phyloP scores from a whole-genome alignment of 441 rosid species.

The Populus trichocarpa region DNA sequence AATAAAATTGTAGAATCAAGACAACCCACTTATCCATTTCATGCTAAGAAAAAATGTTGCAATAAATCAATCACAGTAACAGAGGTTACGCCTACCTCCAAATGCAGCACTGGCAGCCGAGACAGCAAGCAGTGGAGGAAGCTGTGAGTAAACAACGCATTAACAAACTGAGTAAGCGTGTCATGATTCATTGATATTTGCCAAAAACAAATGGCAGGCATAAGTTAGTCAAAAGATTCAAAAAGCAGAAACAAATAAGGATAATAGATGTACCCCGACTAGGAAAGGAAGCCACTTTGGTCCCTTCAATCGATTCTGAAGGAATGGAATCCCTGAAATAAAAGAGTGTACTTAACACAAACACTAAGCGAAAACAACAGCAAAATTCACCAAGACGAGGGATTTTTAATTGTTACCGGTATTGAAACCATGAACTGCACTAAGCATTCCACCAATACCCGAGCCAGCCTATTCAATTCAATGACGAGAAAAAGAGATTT shows the following conservation, averaged over 20 bases:
- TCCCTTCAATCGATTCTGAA: conserved; percentile 67
- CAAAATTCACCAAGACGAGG: neutral
- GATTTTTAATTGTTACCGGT: conserved; percentile 43
- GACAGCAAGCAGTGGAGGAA: conserved; percentile 65
- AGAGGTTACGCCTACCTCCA: conserved; percentile 56
- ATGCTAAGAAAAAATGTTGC: neutral
- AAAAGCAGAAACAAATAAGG: conserved; percentile 1
- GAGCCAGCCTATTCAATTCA: conserved; percentile 62
- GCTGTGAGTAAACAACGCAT: conserved; percentile 37
- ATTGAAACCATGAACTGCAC: conserved; percentile 82
- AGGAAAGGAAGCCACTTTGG: conserved; percentile 86
- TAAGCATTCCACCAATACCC: conserved; percentile 84
- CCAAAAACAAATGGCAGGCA: neutral
- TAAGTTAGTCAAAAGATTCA: neutral
- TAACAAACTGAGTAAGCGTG: conserved; percentile 4
- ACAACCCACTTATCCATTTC: neutral
- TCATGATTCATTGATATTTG: neutral
- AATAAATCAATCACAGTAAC: neutral
- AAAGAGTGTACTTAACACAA: conserved; percentile 9
- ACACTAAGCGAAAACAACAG: neutral
- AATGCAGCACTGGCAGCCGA: conserved; percentile 77
- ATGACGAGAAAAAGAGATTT: neutral
- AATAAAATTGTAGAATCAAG: neutral
- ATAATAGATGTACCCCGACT: conserved; percentile 50
- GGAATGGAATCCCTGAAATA: conserved; percentile 67